Conservation (phyloP, 1,284 basidiomycete genomes). For the Naganishia sp. region DNA sequence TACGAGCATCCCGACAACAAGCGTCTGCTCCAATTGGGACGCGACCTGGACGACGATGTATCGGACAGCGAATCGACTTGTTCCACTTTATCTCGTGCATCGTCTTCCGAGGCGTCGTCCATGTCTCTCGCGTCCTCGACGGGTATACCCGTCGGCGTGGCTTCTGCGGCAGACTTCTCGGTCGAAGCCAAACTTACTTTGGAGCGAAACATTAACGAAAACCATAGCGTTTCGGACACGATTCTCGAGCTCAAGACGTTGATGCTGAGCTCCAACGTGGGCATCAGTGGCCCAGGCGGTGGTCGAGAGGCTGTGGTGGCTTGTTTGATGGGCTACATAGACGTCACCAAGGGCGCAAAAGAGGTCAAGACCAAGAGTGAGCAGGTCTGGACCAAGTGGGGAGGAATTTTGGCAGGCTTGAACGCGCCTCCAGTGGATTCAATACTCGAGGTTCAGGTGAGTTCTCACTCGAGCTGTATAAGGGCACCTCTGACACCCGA, state of each 20-base stretch:
- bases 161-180: conserved; percentile 42
- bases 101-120: conserved; percentile 43
- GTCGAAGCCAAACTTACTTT: conserved; percentile 46
- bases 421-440: conserved; percentile 43
- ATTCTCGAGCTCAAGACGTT: conserved; percentile 51
- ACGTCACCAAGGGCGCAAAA: conserved; percentile 39
- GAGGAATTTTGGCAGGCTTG: conserved; percentile 41
- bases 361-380: conserved; percentile 34
- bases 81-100: conserved; percentile 52
- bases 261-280: conserved; percentile 53
- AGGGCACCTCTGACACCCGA: not conserved
- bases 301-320: conserved; percentile 50
- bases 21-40: conserved; percentile 49
- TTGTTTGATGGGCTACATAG: conserved; percentile 47
- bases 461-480: conserved; percentile 4
- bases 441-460: conserved; percentile 44
- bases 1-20: conserved; percentile 53
- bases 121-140: conserved; percentile 36
- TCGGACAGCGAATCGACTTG: conserved; percentile 41
- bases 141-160: conserved; percentile 40
- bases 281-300: conserved; percentile 43
- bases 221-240: conserved; percentile 50
- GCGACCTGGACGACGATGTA: conserved; percentile 35
- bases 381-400: conserved; percentile 48
- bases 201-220: conserved; percentile 51